These are phyloP conservation scores for Conticribra weissflogii DNA, from an alignment of 108 stramenopile genomes.

Conservation along the genomic window DNA sequence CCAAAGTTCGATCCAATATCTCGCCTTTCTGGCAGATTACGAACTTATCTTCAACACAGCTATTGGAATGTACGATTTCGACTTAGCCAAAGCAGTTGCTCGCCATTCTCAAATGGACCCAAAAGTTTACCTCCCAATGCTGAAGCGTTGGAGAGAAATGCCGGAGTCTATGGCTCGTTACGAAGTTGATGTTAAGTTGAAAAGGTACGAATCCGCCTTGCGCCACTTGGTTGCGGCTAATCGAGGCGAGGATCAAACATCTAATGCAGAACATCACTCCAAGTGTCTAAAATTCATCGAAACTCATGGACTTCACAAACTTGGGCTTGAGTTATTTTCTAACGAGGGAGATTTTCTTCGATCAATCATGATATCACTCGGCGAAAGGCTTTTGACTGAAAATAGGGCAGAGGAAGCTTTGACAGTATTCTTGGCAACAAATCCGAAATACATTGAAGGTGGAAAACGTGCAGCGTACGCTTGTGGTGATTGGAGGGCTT, in stretches of 20 bases:
- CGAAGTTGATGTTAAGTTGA: conserved; percentile 85
- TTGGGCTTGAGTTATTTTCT: conserved; percentile 67
- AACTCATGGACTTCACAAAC: conserved; percentile 57
- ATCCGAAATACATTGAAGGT: conserved; percentile 65
- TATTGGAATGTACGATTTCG: conserved; percentile 91
- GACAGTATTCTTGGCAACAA: conserved; percentile 61
- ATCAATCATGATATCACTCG: conserved; percentile 67
- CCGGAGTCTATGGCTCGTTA: conserved; percentile 62
- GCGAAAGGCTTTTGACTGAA: conserved; percentile 59
- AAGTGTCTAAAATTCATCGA: conserved; percentile 77
- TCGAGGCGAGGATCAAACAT: conserved; percentile 16
- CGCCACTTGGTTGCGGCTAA: conserved; percentile 58
- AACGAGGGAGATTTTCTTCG: conserved; percentile 38
- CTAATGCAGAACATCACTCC: conserved; percentile 48
- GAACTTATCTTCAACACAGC: conserved; percentile 86
- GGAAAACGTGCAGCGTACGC: conserved; percentile 68
- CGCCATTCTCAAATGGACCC: conserved; percentile 94
- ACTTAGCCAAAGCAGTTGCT: conserved; percentile 88
- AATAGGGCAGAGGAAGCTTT: conserved; percentile 59
- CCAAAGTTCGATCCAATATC: conserved; percentile 84
- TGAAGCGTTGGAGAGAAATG: conserved; percentile 72
- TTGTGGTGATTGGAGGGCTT: conserved; percentile 77
- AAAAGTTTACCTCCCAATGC: conserved; percentile 87
- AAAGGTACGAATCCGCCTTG: conserved; percentile 77
- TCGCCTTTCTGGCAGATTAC: conserved; percentile 90